These are phyloP conservation scores for Ogataea wickerhamii DNA, from an alignment of 805 yeast species.

Conservation along the genomic window DNA sequence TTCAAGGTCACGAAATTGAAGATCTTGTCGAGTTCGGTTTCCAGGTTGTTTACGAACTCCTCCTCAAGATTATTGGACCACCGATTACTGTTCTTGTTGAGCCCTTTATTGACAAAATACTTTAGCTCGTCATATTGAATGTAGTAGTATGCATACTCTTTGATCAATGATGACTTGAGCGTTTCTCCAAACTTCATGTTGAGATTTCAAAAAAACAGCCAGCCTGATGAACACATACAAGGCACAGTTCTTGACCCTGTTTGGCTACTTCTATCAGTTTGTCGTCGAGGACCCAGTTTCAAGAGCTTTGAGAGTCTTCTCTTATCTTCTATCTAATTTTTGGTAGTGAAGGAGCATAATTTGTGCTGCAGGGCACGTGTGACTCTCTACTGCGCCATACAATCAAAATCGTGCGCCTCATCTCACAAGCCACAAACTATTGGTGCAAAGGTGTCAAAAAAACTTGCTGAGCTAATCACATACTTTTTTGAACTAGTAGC, in stretches of 20 bases:
- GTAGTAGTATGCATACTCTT: conserved; percentile 87
- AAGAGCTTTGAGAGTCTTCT: too few relatives aligned
- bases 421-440: background rate
- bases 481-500: too few relatives aligned
- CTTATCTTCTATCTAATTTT: background rate
- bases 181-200: conserved; percentile 95
- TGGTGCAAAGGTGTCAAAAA: too few relatives aligned
- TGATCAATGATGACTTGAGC: conserved; percentile 80
- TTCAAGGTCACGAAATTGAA: conserved; percentile 88
- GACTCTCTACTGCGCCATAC: background rate
- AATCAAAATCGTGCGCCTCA: too few relatives aligned
- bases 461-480: too few relatives aligned
- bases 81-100: conserved; percentile 47
- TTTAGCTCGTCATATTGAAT: conserved; percentile 89
- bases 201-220: background rate
- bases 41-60: conserved; percentile 69
- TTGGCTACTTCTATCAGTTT: background rate
- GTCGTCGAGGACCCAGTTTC: background rate
- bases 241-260: background rate
- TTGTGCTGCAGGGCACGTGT: conserved; percentile 1
- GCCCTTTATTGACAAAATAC: conserved; percentile 67
- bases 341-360: background rate
- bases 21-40: conserved; percentile 86
- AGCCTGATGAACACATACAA: background rate
- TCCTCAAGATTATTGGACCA: conserved; percentile 86